Evolutionary conservation across 2,329 filamentous ascomycete species (phyloP), one percentile per base, ranked within the genome.

Genomic region (Ophiostoma sp.): DNA sequence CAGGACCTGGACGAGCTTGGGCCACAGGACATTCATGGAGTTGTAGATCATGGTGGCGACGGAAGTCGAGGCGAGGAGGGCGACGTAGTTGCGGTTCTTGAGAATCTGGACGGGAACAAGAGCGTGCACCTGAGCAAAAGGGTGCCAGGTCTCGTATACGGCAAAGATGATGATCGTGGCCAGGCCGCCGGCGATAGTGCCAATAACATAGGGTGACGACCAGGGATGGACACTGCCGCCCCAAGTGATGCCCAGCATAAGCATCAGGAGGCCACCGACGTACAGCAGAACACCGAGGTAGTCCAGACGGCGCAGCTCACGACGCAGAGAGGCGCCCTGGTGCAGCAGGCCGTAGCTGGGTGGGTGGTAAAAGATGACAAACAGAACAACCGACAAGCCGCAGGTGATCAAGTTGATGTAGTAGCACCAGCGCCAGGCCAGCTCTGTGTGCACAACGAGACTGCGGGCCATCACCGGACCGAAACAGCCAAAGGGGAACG

Each of bases 221-320:
- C 83, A 85, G 1, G 82, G 80, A 74, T 84, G 84, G 57, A 83
- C 79, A 59, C 75, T 77, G n/a, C 83, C 83, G 28, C 83, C 83
- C 78, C 83, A 85, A 22, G 83, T 83, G 70, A 86, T 79, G 7
- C 84, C 84, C 75, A 86, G 83, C 15, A 86, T 78, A 72, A 86
- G 82, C 0, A 85, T 77, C 15, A 82, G 82, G 1, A 85, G 81
- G 3, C 84, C 84, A 2, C 81, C 80, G 9, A 82, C 83, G 79
- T 82, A 86, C 48, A 86, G 79, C 75, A 84, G 81, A 48, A 84
- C 82, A 2, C 84, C 84, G 33, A 84, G 57, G 76, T 83, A 74
- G 75, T 86, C 82, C 12, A 82, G 78, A 12, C 81, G 77, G 42
- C 79, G 81, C 1, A 83, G 74, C 12, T 82, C 66, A 72, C 82